These are phyloP conservation scores for Pseudogymnoascus sp. DNA, from an alignment of 2,329 filamentous ascomycete species.

Conservation along the genomic window DNA sequence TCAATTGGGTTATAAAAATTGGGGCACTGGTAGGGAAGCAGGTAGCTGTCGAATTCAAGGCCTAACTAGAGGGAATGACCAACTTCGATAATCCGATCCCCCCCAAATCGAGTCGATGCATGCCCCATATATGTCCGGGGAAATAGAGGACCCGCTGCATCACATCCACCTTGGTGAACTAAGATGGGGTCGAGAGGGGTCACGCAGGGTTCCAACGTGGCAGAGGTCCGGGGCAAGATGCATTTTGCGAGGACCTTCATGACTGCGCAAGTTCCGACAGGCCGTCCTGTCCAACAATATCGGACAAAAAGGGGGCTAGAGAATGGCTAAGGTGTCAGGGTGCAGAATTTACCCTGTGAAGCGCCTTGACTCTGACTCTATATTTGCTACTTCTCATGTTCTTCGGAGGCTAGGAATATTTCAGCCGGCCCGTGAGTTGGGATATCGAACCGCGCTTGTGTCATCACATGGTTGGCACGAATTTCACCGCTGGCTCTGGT, in stretches of 20 bases:
- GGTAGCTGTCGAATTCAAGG: not conserved
- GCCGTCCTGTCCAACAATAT: not conserved
- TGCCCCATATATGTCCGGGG: not conserved
- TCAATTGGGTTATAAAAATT: not conserved
- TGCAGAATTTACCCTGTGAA: not conserved
- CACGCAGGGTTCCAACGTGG: slow-evolving; percentile 1
- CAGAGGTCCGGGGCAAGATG: not conserved
- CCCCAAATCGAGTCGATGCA: not conserved
- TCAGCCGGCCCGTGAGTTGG: not conserved
- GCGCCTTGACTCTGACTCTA: not conserved
- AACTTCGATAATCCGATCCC: not conserved
- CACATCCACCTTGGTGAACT: not conserved
- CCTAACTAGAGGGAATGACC: not conserved
- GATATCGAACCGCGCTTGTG: not conserved
- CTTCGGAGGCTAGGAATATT: not conserved
- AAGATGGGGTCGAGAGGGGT: not conserved
- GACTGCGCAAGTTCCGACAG: not conserved
- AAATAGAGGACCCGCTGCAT: not conserved
- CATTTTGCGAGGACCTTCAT: not conserved
- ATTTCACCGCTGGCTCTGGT: not conserved
- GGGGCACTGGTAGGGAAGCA: not conserved
- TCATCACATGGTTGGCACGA: not conserved
- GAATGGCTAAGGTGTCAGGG: not conserved
- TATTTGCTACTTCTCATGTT: not conserved
- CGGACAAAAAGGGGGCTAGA: not conserved